Percentiles rank a stretch among this genome's conserved stretches.
Evolutionary conservation across 2,329 filamentous ascomycete species (phyloP).

Genomic region (Diaporthe humulicola): DNA sequence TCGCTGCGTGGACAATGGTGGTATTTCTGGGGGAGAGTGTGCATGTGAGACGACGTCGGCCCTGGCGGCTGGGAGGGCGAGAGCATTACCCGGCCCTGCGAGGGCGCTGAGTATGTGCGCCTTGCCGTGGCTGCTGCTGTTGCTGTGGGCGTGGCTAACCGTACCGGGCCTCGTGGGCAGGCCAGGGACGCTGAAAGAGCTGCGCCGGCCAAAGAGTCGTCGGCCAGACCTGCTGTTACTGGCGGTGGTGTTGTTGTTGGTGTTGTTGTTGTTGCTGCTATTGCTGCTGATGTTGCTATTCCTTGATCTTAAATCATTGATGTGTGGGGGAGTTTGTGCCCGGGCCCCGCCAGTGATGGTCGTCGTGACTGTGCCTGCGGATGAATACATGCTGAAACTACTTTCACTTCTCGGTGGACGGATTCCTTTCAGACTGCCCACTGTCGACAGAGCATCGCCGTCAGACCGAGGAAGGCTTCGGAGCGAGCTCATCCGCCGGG

Average conservation of each 20-base stretch:
- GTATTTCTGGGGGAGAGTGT: not conserved
- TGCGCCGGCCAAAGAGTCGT: slow-evolving; percentile 35
- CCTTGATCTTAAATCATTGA: not conserved
- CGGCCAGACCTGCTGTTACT: not conserved
- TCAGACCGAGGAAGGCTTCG: slow-evolving; percentile 35
- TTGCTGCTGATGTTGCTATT: not conserved
- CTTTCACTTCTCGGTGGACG: slow-evolving; percentile 6
- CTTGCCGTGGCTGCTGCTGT: not conserved
- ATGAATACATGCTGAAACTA: slow-evolving; percentile 15
- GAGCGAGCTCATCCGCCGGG: slow-evolving; percentile 32
- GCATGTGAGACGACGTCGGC: slow-evolving; percentile 1
- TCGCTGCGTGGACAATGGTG: not conserved
- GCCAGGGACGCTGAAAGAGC: slow-evolving; percentile 37
- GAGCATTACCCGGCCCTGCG: slow-evolving; percentile 8
- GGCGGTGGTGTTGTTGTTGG: not conserved
- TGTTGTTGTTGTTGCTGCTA: not conserved
- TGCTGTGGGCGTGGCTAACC: not conserved
- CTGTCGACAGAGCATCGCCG: slow-evolving; percentile 34
- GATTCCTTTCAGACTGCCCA: slow-evolving; percentile 35
- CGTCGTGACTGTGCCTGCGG: slow-evolving; percentile 25
- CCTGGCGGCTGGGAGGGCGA: not conserved
- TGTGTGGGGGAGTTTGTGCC: not conserved
- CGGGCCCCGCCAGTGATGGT: slow-evolving; percentile 23
- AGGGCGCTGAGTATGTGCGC: slow-evolving; percentile 10
- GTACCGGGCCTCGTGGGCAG: slow-evolving; percentile 28